Conservation (phyloP, 495 filamentous ascomycete genomes). For the Pseudevernia furfuracea region DNA sequence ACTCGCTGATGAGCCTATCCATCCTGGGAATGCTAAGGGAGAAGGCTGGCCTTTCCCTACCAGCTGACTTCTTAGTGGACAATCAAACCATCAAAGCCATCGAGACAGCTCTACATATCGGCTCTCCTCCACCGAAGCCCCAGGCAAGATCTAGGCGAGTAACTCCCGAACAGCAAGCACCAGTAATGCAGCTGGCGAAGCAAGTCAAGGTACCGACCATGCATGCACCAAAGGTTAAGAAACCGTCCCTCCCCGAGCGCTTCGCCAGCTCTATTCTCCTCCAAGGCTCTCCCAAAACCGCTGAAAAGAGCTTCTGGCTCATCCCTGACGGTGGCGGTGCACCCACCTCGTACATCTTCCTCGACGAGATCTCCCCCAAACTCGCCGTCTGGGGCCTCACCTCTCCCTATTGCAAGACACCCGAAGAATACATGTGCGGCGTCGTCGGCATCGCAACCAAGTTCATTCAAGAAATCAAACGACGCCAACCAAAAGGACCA, state of each 20-base stretch:
- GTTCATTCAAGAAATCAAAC: slow-evolving; percentile 59
- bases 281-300: slow-evolving; percentile 41
- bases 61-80: slow-evolving; percentile 22
- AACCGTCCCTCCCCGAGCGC: slow-evolving; percentile 29
- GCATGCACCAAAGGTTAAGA: slow-evolving; percentile 23
- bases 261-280: slow-evolving; percentile 45
- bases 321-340: slow-evolving; percentile 46
- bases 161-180: slow-evolving; percentile 22
- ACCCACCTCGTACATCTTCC: slow-evolving; percentile 54
- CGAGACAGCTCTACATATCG: slow-evolving; percentile 32
- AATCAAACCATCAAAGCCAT: slow-evolving; percentile 29
- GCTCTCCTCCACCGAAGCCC: slow-evolving; percentile 26
- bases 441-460: slow-evolving; percentile 49
- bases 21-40: slow-evolving; percentile 49
- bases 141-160: slow-evolving; percentile 18
- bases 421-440: slow-evolving; percentile 47
- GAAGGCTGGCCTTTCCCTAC: slow-evolving; percentile 30
- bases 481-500: slow-evolving; percentile 66
- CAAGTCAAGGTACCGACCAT: slow-evolving; percentile 23
- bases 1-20: slow-evolving; percentile 47
- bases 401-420: slow-evolving; percentile 59
- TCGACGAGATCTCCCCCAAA: slow-evolving; percentile 48
- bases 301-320: slow-evolving; percentile 40
- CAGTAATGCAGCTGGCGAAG: background rate
- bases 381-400: slow-evolving; percentile 55